These are phyloP conservation scores for Plasmodium gonderi DNA, from an alignment of 169 alveolate species.

Conservation along the genomic window DNA sequence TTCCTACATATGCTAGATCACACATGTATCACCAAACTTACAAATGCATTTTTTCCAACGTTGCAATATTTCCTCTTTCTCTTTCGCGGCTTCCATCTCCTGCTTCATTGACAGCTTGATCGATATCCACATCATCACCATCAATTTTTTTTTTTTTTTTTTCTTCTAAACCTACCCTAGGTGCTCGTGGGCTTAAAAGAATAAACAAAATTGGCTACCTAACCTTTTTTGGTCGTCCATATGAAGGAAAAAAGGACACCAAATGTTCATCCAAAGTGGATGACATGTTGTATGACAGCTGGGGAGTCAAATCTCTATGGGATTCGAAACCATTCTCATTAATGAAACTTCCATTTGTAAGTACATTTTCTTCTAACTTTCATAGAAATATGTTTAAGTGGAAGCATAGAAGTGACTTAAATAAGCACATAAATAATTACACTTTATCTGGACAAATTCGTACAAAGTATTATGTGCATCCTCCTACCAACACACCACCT, in stretches of 20 bases:
- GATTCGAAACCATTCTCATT: conserved; percentile 51
- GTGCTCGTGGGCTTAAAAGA: conserved; percentile 2
- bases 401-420: no score
- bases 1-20: not conserved
- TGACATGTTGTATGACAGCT: conserved; percentile 31
- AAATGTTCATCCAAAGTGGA: conserved; percentile 10
- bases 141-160: no score
- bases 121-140: no score
- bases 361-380: no score
- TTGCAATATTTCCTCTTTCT: not conserved
- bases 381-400: no score
- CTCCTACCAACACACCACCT: conserved; percentile 53
- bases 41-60: no score
- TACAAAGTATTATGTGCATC: no score
- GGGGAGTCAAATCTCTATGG: conserved; percentile 46
- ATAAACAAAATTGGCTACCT: not conserved
- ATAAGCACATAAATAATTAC: no score
- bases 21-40: no score
- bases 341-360: conserved; percentile 65
- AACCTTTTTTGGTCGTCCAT: not conserved
- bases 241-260: conserved; percentile 5
- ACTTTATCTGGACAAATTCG: no score
- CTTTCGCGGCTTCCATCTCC: not conserved
- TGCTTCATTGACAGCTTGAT: no score
- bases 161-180: no score